Conservation (phyloP, 139 green algal species). For the Micractinium conductrix region DNA sequence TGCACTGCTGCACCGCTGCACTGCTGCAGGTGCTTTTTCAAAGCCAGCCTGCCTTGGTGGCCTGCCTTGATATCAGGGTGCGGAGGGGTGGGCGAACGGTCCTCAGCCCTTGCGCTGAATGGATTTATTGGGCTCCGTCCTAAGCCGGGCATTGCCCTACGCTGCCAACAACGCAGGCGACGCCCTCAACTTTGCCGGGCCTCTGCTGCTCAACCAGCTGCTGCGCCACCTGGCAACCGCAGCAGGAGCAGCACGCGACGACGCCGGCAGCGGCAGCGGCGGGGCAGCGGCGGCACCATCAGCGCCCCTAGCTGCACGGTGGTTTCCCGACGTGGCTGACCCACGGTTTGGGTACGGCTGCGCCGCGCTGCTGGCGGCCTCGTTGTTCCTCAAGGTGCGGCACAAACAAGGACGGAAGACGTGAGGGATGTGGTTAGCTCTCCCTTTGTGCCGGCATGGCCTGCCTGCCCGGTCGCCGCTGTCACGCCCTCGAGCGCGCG, state of each 20-base stretch:
- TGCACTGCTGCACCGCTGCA: too few relatives aligned
- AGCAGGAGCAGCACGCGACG: not conserved
- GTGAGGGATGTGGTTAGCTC: too few relatives aligned
- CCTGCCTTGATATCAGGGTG: too few relatives aligned
- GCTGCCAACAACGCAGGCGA: too few relatives aligned
- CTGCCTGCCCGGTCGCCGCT: not conserved
- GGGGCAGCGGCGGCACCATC: not conserved
- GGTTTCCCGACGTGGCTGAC: not conserved
- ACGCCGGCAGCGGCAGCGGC: not conserved
- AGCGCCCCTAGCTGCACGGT: not conserved
- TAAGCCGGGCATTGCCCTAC: too few relatives aligned
- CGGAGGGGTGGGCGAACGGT: too few relatives aligned
- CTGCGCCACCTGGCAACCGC: slow-evolving; percentile 58
- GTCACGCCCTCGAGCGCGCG: not conserved
- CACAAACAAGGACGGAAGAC: too few relatives aligned
- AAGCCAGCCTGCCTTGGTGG: too few relatives aligned
- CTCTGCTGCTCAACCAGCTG: slow-evolving; percentile 82
- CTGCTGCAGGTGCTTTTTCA: too few relatives aligned
- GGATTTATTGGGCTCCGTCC: too few relatives aligned
- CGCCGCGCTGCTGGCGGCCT: slow-evolving; percentile 29
- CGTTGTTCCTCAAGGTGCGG: slow-evolving; percentile 34
- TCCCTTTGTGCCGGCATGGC: too few relatives aligned
- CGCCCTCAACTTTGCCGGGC: slow-evolving; percentile 68
- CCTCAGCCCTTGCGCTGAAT: too few relatives aligned
- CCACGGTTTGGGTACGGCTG: slow-evolving; percentile 7